Percentiles rank a stretch among this genome's conserved stretches.
Conservation (phyloP, 1,284 basidiomycete genomes). For the Trametes hirsuta region DNA sequence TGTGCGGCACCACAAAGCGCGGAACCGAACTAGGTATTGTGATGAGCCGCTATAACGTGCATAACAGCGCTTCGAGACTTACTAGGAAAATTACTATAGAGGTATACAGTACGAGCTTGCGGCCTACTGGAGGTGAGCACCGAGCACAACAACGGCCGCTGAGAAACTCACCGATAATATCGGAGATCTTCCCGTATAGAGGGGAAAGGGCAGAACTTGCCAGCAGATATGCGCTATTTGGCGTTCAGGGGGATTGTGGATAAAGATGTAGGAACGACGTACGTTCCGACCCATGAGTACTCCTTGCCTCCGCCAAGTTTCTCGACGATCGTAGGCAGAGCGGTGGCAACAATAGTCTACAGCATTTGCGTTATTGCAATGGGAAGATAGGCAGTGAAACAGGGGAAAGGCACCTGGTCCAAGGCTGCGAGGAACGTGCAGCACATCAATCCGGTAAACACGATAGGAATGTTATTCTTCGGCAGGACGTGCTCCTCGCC, state of each 20-base stretch:
- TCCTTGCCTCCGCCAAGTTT: slow-evolving; percentile 68
- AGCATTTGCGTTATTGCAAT: background rate
- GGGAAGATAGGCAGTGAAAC: background rate
- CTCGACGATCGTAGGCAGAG: slow-evolving; percentile 77
- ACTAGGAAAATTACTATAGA: slow-evolving; percentile 76
- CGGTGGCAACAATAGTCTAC: slow-evolving; percentile 79
- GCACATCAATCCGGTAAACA: slow-evolving; percentile 45
- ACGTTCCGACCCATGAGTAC: slow-evolving; percentile 83
- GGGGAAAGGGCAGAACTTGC: slow-evolving; percentile 71
- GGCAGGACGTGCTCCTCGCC: slow-evolving; percentile 45
- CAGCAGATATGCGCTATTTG: slow-evolving; percentile 71
- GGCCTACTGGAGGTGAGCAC: slow-evolving; percentile 42
- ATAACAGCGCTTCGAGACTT: slow-evolving; percentile 13
- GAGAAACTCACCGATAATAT: slow-evolving; percentile 47
- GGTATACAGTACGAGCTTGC: slow-evolving; percentile 76
- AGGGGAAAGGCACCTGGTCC: slow-evolving; percentile 38
- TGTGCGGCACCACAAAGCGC: slow-evolving; percentile 85
- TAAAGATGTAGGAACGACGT: slow-evolving; percentile 19
- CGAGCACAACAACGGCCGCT: background rate
- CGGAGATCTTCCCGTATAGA: slow-evolving; percentile 77
- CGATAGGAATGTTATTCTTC: slow-evolving; percentile 43
- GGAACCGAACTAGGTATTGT: slow-evolving; percentile 60
- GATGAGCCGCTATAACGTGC: background rate
- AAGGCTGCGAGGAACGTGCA: slow-evolving; percentile 48
- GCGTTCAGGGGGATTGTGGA: background rate